Base-by-base conservation (phyloP, 306 rosid genomes). In the Cicer bijugum region DNA sequence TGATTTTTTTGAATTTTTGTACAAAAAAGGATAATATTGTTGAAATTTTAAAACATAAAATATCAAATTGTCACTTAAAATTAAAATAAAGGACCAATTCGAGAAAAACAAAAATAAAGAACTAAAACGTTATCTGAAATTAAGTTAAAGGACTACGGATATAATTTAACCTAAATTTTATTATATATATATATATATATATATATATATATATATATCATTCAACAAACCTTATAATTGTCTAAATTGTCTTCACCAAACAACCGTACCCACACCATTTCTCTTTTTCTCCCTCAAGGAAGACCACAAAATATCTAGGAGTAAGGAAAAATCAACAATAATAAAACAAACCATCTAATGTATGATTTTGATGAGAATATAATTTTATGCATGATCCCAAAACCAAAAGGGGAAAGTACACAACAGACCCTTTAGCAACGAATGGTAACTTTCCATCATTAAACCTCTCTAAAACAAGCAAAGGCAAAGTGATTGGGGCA, bases 221-320 rank as follows among this genome's bases (percentile, higher is more conserved):
- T 15, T 37, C 1, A 15, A 12, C 20, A 62, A 57, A 33, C 46
- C 35, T 12, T 9, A 12, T 28, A 3, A 28, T 35, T 62, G 75
- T 74, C 75, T 83, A 70, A 74, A 46, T 74, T 71, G 57, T 23
- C 84, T 66, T 71, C 71, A 79, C 86, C 72, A 62, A 39, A 38
- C 61, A 67, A 39, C 33, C 64, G 48, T 52, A 58, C 75, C 72
- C 76, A 56, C 57, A 50, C 10, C 6, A 17, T 44, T 38, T 78
- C 38, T 33, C 76, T 57, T 39, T 63, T 56, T 62, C 44, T 46
- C 17, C 77, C 52, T 1, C 19, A 73, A 61, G 45, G 10, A 43
- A 56, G 70, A 79, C 66, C 79, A 75, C 12, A 72, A 67, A 79
- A 59, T 64, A 80, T 79, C 79, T 66, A 9, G 37, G 69, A 14